A percentile compares a stretch with the other conserved stretches of the same genome.
Evolutionary conservation across 345 rosid species (phyloP).

Genomic region (Laguncularia racemosa): DNA sequence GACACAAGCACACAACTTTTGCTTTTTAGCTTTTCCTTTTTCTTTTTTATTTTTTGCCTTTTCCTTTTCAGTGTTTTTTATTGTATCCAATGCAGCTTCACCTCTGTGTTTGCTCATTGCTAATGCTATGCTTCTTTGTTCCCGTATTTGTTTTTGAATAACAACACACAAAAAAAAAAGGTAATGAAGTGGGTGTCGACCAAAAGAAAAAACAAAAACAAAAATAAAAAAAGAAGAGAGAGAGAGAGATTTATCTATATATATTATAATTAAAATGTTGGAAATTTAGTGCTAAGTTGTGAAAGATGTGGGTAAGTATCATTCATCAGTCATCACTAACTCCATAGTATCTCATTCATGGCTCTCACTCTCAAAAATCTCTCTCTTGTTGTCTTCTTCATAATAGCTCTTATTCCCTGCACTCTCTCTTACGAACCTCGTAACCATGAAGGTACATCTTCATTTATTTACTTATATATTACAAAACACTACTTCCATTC

Average conservation of each 20-base stretch:
- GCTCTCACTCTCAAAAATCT: slow-evolving; percentile 14
- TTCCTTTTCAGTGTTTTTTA: neutral
- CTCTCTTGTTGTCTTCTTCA: slow-evolving; percentile 17
- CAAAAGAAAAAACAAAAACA: neutral
- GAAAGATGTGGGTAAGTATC: too few species aligned
- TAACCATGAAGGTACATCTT: slow-evolving; percentile 69
- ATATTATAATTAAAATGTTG: neutral
- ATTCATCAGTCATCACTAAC: too few species aligned
- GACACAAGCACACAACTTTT: slow-evolving; percentile 8
- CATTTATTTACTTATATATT: neutral
- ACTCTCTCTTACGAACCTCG: slow-evolving; percentile 62
- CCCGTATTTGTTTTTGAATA: slow-evolving; percentile 13
- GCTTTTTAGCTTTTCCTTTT: neutral
- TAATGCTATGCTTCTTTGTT: neutral
- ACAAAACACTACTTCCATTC: neutral
- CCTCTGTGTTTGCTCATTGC: neutral
- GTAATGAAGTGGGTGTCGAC: neutral
- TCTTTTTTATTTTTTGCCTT: neutral
- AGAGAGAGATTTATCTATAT: neutral
- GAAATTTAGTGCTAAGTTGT: too few species aligned
- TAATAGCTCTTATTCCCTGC: slow-evolving; percentile 16
- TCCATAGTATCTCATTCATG: slow-evolving; percentile 18
- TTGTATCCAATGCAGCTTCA: neutral
- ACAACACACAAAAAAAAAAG: slow-evolving; percentile 20
- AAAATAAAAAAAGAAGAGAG: neutral